Percentiles rank a stretch among this genome's conserved stretches.
Evolutionary conservation across 2,329 filamentous ascomycete species (phyloP).

Genomic region (Xylariaceae sp.): DNA sequence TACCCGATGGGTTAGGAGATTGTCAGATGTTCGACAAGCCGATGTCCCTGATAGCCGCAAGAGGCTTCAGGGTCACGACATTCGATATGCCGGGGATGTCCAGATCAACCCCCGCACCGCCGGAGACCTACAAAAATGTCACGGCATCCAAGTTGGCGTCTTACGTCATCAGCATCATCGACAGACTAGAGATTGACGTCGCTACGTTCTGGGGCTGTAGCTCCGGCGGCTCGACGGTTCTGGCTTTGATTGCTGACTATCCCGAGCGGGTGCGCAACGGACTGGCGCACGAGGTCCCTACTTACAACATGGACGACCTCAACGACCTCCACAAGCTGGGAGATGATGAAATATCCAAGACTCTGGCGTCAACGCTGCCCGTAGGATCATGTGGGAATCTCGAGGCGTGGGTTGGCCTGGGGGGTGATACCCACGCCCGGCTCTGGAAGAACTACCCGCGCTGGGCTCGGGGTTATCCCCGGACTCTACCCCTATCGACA

Average conservation of each 20-base stretch:
- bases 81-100: constrained; percentile 21
- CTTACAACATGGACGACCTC: constrained; percentile 7
- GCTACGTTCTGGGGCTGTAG: constrained; percentile 20
- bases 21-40: constrained; percentile 19
- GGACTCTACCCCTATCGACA: constrained; percentile 8
- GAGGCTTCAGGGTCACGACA: constrained; percentile 15
- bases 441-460: constrained; percentile 18
- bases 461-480: constrained; percentile 19
- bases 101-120: constrained; percentile 11
- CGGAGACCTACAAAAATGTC: constrained; percentile 11
- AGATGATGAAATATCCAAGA: constrained; percentile 11
- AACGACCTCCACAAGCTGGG: constrained; percentile 6
- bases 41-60: constrained; percentile 10
- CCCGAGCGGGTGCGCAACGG: constrained; percentile 17
- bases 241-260: constrained; percentile 12
- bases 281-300: constrained; percentile 17
- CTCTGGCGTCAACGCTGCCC: background rate
- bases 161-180: constrained; percentile 17
- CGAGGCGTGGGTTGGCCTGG: constrained; percentile 14
- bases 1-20: constrained; percentile 18
- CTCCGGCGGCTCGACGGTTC: constrained; percentile 16
- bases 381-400: constrained; percentile 4
- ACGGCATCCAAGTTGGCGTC: constrained; percentile 17
- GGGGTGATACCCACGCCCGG: constrained; percentile 11
- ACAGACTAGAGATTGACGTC: constrained; percentile 11